A percentile compares a stretch with the other conserved stretches of the same genome.
phyloP scores from a whole-genome alignment of 1,284 basidiomycete genomes.

The Ustilago nuda region DNA sequence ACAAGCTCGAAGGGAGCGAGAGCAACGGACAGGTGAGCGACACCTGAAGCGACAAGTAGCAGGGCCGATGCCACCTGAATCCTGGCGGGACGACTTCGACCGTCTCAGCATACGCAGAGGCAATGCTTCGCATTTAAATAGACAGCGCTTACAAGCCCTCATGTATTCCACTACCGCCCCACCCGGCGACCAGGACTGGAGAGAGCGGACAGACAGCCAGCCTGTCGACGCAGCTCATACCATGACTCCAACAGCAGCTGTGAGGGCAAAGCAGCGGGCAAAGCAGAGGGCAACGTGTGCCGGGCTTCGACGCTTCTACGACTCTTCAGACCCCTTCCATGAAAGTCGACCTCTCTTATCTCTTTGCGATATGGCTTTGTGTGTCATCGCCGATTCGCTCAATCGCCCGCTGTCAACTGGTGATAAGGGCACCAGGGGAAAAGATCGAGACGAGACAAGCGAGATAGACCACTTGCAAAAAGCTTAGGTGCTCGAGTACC shows the following conservation, averaged over 20 bases:
- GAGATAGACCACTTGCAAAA: conserved; percentile 11
- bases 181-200: too few relatives aligned
- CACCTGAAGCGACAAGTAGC: conserved; percentile 47
- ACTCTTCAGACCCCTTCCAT: not conserved
- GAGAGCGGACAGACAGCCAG: not conserved
- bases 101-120: conserved; percentile 32
- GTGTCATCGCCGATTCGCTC: conserved; percentile 35
- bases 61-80: conserved; percentile 47
- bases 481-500: conserved; percentile 24
- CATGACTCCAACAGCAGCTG: not conserved
- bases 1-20: conserved; percentile 28
- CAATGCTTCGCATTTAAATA: not conserved
- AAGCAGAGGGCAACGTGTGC: conserved; percentile 13
- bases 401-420: conserved; percentile 5
- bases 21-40: conserved; percentile 20
- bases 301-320: conserved; percentile 14
- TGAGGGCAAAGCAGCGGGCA: not conserved
- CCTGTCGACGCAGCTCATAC: not conserved
- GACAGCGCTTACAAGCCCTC: conserved; percentile 9
- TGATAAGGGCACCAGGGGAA: not conserved
- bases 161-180: not conserved
- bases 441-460: not conserved
- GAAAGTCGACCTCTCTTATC: not conserved
- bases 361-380: conserved; percentile 37
- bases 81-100: conserved; percentile 47